Percentiles rank a stretch among this genome's conserved stretches.
These are phyloP conservation scores for Oryza punctata DNA, from an alignment of 176 grass and related monocot genomes.

Conservation along the genomic window DNA sequence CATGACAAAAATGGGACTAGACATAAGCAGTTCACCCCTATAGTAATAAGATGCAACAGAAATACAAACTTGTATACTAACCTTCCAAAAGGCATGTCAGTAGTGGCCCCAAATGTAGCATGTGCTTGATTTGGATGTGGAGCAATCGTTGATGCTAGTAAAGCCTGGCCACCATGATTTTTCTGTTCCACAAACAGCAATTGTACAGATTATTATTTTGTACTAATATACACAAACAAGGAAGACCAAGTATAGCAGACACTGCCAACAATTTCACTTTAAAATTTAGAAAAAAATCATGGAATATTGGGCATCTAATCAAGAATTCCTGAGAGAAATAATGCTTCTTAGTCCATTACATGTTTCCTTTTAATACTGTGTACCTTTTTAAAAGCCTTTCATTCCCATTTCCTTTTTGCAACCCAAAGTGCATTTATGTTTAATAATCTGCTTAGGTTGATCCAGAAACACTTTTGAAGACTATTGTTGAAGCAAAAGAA, in stretches of 20 bases:
- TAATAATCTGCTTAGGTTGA: constrained; percentile 13
- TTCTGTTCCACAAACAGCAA: constrained; percentile 59
- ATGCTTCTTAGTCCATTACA: neutral
- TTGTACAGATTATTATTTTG: constrained; percentile 27
- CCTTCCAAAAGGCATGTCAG: constrained; percentile 93
- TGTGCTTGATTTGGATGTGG: constrained; percentile 54
- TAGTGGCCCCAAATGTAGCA: constrained; percentile 29
- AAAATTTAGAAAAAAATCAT: constrained; percentile 26
- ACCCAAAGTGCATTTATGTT: neutral
- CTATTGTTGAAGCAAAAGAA: constrained; percentile 3
- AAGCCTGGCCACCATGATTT: constrained; percentile 85
- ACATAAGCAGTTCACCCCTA: neutral
- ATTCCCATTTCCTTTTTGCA: neutral
- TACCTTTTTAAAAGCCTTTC: neutral
- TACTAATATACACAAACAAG: constrained; percentile 21
- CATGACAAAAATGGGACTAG: constrained; percentile 23
- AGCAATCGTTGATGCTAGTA: constrained; percentile 84
- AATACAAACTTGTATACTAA: constrained; percentile 36
- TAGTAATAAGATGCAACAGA: constrained; percentile 28
- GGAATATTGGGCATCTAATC: neutral
- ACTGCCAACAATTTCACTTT: constrained; percentile 11
- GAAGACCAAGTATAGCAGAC: neutral
- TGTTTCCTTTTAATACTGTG: neutral
- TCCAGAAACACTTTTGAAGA: neutral
- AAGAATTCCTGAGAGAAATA: neutral